Base-by-base conservation (phyloP, 2,329 filamentous ascomycete species). In the Pseudocercospora cruenta region DNA sequence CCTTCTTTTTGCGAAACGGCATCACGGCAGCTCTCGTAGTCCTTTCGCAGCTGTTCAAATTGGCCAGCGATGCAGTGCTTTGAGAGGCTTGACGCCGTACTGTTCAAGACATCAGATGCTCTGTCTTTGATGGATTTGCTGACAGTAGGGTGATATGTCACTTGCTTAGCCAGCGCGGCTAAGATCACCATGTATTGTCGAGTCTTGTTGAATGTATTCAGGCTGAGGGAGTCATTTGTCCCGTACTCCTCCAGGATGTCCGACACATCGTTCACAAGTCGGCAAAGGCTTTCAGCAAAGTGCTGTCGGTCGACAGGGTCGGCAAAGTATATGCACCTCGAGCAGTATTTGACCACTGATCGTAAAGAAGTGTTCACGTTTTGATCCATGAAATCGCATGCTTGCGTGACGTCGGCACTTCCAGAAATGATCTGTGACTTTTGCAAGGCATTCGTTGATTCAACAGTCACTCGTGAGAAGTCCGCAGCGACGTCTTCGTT, bases 251-350 rank as follows among this genome's bases (percentile, higher is more conserved):
- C 58, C 26, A 63, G n/a, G 2, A 51, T 58, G 9, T 74, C 72
- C 2, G 73, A 67, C 4, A 81, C 49, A 3, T 76, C 73, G 51
- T 82, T 77, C 36, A 80, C 74, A 14, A 85, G 66, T n/a, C 77
- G 75, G 16, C 75, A 75, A 54, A 84, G 73, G 63, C 79, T 80
- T 19, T 75, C 70, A 3, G 83, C 76, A 69, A 84, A 87, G 4
- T 77, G 74, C 26, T 71, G 75, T 19, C 86, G 82, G 72, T 88
- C 86, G 19, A 87, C 77, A 0, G 83, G 78, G 71, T 88, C 86
- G 31, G 82, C 77, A 68, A 88, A 88, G 49, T 79, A 79, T 2
- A 88, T 71, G 49, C 78, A 78, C 3, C 80, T 77, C 8, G 82
- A 82, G 49, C 84, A 71, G 68, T 87, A 89, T 24, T 75, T 76